phyloP scores from a whole-genome alignment of 441 rosid species.

The Brassica hybrid region DNA sequence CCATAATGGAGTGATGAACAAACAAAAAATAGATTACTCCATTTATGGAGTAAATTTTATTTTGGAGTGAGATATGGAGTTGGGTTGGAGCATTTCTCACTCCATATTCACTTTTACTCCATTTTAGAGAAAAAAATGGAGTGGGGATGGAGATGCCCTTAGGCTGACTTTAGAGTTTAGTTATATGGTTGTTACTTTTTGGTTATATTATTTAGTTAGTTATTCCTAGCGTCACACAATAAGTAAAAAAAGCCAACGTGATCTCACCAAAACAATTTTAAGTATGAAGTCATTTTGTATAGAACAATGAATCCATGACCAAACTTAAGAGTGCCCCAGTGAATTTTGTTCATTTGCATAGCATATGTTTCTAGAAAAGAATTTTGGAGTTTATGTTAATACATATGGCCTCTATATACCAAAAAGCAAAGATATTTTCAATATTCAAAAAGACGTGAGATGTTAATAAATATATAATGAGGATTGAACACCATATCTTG shows the following conservation, averaged over 20 bases:
- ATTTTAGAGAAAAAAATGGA: too few relatives aligned
- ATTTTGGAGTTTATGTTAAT: not conserved
- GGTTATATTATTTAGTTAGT: slow-evolving; percentile 4
- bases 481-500: slow-evolving; percentile 11
- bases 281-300: not conserved
- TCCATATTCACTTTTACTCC: too few relatives aligned
- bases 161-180: slow-evolving; percentile 32
- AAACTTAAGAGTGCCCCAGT: not conserved
- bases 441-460: slow-evolving; percentile 11
- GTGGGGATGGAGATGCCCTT: too few relatives aligned
- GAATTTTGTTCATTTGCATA: slow-evolving; percentile 1
- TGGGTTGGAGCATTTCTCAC: too few relatives aligned
- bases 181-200: not conserved
- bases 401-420: too few relatives aligned
- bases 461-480: slow-evolving; percentile 15
- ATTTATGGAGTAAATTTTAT: too few relatives aligned
- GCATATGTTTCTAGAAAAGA: not conserved
- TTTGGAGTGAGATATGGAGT: too few relatives aligned
- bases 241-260: slow-evolving; percentile 5
- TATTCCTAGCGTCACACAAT: slow-evolving; percentile 16
- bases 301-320: not conserved
- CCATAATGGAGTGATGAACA: too few relatives aligned
- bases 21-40: too few relatives aligned
- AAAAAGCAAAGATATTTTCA: slow-evolving; percentile 14
- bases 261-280: slow-evolving; percentile 10